phyloP scores from a whole-genome alignment of 2,329 filamentous ascomycete genomes.

The Aureobasidium musti region DNA sequence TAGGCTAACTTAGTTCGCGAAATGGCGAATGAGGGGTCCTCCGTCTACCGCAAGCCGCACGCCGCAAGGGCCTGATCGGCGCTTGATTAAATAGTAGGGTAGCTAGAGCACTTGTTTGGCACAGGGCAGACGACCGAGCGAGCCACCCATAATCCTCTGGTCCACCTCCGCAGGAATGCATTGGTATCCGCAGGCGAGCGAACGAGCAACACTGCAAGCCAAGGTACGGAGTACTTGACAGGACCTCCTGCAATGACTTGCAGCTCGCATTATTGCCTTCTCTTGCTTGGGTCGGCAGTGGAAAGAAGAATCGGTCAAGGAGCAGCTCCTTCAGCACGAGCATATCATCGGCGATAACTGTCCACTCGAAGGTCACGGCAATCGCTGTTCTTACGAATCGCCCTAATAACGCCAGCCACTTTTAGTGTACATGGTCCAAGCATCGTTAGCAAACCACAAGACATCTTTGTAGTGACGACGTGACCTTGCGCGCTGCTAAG shows the following conservation, averaged over 20 bases:
- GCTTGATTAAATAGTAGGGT: conserved; percentile 22
- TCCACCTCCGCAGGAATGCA: not conserved
- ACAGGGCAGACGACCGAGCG: conserved; percentile 19
- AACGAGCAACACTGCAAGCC: conserved; percentile 24
- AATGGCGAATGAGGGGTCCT: conserved; percentile 30
- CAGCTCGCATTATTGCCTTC: conserved; percentile 23
- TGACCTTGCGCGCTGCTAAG: not conserved
- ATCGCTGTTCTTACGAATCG: conserved; percentile 13
- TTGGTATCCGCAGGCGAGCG: conserved; percentile 14
- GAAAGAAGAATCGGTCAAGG: conserved; percentile 21
- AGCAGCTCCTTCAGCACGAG: conserved; percentile 22
- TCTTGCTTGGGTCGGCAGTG: conserved; percentile 24
- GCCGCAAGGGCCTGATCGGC: conserved; percentile 29
- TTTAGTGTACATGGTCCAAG: conserved; percentile 25
- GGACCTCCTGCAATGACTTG: conserved; percentile 24
- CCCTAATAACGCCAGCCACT: conserved; percentile 26
- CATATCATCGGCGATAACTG: conserved; percentile 26
- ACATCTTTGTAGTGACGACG: not conserved
- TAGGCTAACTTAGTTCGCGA: conserved; percentile 27
- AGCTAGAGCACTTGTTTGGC: conserved; percentile 20
- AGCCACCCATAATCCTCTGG: conserved; percentile 17
- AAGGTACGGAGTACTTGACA: conserved; percentile 9
- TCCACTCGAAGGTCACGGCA: conserved; percentile 13
- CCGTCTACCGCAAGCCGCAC: conserved; percentile 25
- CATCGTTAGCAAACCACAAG: conserved; percentile 17